These are phyloP conservation scores for Nidularia pulvinata DNA, from an alignment of 768 basidiomycete species.

Conservation along the genomic window DNA sequence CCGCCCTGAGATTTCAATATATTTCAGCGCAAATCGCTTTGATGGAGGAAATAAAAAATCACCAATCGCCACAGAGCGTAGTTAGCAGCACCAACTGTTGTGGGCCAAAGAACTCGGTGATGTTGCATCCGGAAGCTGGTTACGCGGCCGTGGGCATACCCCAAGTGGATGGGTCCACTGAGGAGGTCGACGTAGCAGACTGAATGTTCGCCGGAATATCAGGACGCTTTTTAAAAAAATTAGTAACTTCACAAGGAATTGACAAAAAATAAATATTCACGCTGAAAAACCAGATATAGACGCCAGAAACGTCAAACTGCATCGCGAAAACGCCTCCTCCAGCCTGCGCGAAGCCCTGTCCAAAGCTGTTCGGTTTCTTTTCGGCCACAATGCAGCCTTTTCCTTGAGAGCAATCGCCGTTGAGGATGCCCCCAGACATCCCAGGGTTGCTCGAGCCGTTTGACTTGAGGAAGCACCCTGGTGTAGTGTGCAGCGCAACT, in stretches of 20 bases:
- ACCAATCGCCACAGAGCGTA: constrained; percentile 51
- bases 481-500: constrained; percentile 74
- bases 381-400: constrained; percentile 70
- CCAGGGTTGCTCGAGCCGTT: constrained; percentile 32
- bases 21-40: background rate
- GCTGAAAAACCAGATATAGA: constrained; percentile 42
- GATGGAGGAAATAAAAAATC: constrained; percentile 3
- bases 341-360: constrained; percentile 60
- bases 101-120: constrained; percentile 35
- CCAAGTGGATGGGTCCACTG: constrained; percentile 39
- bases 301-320: constrained; percentile 58
- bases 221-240: constrained; percentile 26
- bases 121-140: constrained; percentile 36
- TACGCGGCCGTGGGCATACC: constrained; percentile 57
- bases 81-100: constrained; percentile 53
- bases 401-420: constrained; percentile 55
- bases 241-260: background rate
- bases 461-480: constrained; percentile 30
- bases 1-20: constrained; percentile 34
- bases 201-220: constrained; percentile 37
- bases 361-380: constrained; percentile 60
- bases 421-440: constrained; percentile 49
- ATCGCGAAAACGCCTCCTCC: constrained; percentile 81
- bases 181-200: constrained; percentile 27
- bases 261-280: constrained; percentile 20